phyloP scores from a whole-genome alignment of 2,329 filamentous ascomycete species.

The Ilyonectria mors-panacis region DNA sequence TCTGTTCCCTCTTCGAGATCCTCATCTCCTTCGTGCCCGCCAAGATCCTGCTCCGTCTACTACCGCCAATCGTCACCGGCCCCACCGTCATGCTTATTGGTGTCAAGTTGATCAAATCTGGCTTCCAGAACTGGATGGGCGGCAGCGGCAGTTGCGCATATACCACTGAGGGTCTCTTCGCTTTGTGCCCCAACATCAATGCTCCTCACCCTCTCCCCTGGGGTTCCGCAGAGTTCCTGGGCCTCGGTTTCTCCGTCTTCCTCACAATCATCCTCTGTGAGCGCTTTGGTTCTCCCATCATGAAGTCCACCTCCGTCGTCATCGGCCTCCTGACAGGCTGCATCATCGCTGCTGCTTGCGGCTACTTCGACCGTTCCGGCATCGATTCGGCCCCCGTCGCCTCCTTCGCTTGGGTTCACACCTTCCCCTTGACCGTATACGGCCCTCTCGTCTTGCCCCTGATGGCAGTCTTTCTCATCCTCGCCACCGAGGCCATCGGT shows the following conservation, averaged over 20 bases:
- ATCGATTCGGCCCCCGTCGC: slow-evolving; percentile 80
- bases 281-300: slow-evolving; percentile 85
- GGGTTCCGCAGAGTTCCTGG: slow-evolving; percentile 85
- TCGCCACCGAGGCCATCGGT: slow-evolving; percentile 84
- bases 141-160: slow-evolving; percentile 73
- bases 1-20: slow-evolving; percentile 79
- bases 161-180: slow-evolving; percentile 70
- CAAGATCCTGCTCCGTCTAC: slow-evolving; percentile 77
- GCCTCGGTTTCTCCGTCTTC: slow-evolving; percentile 85
- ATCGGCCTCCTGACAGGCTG: slow-evolving; percentile 82
- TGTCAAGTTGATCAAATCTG: slow-evolving; percentile 78
- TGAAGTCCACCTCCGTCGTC: slow-evolving; percentile 85
- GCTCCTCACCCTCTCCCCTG: slow-evolving; percentile 82
- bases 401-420: slow-evolving; percentile 85
- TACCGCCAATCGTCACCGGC: slow-evolving; percentile 84
- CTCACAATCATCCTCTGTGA: slow-evolving; percentile 85
- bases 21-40: slow-evolving; percentile 82
- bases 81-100: slow-evolving; percentile 81
- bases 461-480: slow-evolving; percentile 78
- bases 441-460: slow-evolving; percentile 81
- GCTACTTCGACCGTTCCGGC: slow-evolving; percentile 82
- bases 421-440: slow-evolving; percentile 80
- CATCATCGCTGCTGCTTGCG: slow-evolving; percentile 82
- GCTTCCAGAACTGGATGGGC: slow-evolving; percentile 84
- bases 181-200: slow-evolving; percentile 75